Conservation (phyloP, 2,329 filamentous ascomycete genomes). For the Colletotrichum godetiae region DNA sequence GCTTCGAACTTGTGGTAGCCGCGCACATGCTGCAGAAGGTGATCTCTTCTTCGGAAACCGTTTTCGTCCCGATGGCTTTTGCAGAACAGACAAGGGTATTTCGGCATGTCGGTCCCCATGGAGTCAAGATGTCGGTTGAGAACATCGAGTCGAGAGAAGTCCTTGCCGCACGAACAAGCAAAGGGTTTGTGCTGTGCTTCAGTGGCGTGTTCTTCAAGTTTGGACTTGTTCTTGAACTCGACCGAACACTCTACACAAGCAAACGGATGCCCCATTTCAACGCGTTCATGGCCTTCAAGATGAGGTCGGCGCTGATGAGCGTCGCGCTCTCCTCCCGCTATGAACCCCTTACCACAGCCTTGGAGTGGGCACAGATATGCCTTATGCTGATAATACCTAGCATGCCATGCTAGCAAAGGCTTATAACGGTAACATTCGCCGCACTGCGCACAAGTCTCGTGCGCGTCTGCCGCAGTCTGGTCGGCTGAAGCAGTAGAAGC, state of each 20-base stretch:
- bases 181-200: slow-evolving; percentile 35
- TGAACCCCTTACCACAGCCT: not conserved
- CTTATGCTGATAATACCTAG: not conserved
- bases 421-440: too few species aligned
- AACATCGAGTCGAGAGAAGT: slow-evolving; percentile 43
- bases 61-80: slow-evolving; percentile 44
- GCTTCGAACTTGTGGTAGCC: slow-evolving; percentile 48
- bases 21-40: slow-evolving; percentile 49
- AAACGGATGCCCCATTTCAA: not conserved
- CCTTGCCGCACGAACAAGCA: slow-evolving; percentile 39
- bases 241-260: slow-evolving; percentile 14
- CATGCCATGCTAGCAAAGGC: not conserved
- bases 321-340: not conserved
- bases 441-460: too few species aligned
- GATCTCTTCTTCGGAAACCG: slow-evolving; percentile 50
- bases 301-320: not conserved
- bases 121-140: slow-evolving; percentile 41
- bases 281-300: not conserved
- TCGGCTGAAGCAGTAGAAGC: too few species aligned
- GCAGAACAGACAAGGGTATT: slow-evolving; percentile 46
- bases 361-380: accelerated
- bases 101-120: slow-evolving; percentile 28
- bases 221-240: not conserved
- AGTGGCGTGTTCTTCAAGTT: slow-evolving; percentile 21
- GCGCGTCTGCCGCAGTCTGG: too few species aligned